Percentiles rank a stretch among this genome's conserved stretches.
These are phyloP conservation scores for Psilocybe cyanescens DNA, from an alignment of 768 basidiomycete species.

Conservation along the genomic window DNA sequence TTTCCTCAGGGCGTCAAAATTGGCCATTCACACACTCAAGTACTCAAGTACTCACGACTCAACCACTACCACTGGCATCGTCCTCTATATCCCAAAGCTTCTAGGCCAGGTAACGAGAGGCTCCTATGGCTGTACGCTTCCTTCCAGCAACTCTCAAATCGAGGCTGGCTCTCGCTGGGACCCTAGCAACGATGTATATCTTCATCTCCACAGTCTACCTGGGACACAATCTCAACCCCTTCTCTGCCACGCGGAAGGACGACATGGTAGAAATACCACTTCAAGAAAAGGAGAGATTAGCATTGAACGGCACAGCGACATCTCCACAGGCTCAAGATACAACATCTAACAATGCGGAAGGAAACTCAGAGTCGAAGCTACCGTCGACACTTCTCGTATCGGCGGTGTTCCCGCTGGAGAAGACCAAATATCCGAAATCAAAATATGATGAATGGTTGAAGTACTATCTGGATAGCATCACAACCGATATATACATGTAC, in stretches of 20 bases:
- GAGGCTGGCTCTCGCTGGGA: conserved; percentile 23
- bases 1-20: background rate
- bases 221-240: conserved; percentile 13
- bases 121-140: conserved; percentile 10
- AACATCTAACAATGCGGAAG: background rate
- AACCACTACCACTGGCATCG: too few relatives aligned
- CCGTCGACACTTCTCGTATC: conserved; percentile 51
- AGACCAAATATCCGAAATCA: conserved; percentile 48
- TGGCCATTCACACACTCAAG: too few relatives aligned
- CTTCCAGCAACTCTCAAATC: conserved; percentile 15
- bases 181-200: conserved; percentile 16
- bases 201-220: conserved; percentile 17
- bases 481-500: conserved; percentile 58
- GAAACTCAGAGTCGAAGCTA: background rate
- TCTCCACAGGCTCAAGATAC: background rate
- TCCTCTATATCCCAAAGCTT: too few relatives aligned
- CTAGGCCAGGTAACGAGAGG: background rate
- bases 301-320: background rate
- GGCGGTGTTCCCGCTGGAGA: conserved; percentile 53
- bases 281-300: background rate
- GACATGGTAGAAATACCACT: background rate
- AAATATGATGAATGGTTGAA: conserved; percentile 51
- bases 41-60: too few relatives aligned
- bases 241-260: conserved; percentile 1
- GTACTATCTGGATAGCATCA: conserved; percentile 45